Base-by-base conservation (phyloP, 257 asterid species). In the Gardenia jasminoides region DNA sequence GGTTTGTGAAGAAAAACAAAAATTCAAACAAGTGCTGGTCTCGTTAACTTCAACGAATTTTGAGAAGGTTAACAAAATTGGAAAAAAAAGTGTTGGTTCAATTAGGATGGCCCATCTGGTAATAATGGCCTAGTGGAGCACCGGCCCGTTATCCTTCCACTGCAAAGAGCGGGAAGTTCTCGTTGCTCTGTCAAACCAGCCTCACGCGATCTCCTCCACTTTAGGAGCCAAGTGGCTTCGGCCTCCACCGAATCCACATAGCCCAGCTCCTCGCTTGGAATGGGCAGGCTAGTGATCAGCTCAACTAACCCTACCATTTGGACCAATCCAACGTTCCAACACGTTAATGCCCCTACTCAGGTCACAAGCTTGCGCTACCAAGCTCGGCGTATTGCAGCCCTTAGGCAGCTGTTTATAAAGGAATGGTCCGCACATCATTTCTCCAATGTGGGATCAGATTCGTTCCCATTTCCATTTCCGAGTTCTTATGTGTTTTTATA, bases 111-210 rank as follows among this genome's bases (percentile, higher is more conserved):
- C 62, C 75, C 72, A 10, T 31, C 1, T 10, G 80, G 62, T 19
- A 28, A 7, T 73, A 3, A 0, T 15, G 76, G 76, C 28, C 73
- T 19, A 2, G 0, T 0, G 59, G 1, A 22, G 39, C 76, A 82
- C 82, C 50, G 54, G 44, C 67, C 72, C 43, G 82, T 78, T 41
- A 56, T 78, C 85, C 76, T 50, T 77, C 82, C 81, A 82, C 84
- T 70, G 76, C 84, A 13, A 1, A 24, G 79, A 82, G 76, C 36
- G 75, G 62, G 76, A 15, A 33, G 76, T 72, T 13, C 10, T 81
- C 84, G 84, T 66, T 81, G 84, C 81, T 72, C 84, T 81, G 78
- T 81, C 66, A 76, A 71, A 8, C 84, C 84, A 81, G 79, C 71
- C 82, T 77, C 33, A 78, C 82, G 85, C 79, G 0, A 24, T n/a